Evolutionary conservation across 2,329 filamentous ascomycete genomes (phyloP).

Genomic region (Colletotrichum sp.): DNA sequence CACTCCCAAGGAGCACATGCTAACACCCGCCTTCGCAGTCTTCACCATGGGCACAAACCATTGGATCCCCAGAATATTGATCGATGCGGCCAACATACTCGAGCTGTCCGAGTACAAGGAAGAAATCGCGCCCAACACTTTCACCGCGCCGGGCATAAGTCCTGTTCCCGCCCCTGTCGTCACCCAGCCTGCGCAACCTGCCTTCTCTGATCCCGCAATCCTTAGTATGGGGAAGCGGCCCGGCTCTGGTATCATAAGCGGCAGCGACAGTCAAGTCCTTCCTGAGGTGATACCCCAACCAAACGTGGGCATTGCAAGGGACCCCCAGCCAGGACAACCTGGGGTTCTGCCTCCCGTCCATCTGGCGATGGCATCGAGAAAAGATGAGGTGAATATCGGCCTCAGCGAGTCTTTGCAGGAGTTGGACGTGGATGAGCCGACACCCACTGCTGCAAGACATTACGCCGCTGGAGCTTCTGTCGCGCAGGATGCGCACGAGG

Average conservation of each 20-base stretch:
- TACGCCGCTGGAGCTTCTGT: neutral
- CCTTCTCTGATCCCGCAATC: constrained; percentile 84
- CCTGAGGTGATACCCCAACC: constrained; percentile 24
- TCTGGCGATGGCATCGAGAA: neutral
- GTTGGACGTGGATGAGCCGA: constrained; percentile 26
- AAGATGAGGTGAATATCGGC: neutral
- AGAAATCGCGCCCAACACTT: constrained; percentile 31
- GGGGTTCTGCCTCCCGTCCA: constrained; percentile 21
- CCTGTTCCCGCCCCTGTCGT: constrained; percentile 28
- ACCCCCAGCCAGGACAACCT: constrained; percentile 29
- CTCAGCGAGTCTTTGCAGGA: constrained; percentile 25
- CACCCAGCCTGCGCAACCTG: constrained; percentile 34
- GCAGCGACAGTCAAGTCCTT: constrained; percentile 17
- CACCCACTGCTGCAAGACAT: constrained; percentile 22
- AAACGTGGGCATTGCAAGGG: constrained; percentile 34
- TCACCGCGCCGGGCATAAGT: constrained; percentile 28
- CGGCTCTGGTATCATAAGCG: constrained; percentile 27
- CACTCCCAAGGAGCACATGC: neutral
- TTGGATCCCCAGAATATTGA: constrained; percentile 47
- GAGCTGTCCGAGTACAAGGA: constrained; percentile 46
- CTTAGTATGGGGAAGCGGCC: constrained; percentile 66
- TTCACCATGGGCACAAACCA: constrained; percentile 41
- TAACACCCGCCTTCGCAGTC: constrained; percentile 30
- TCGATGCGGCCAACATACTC: constrained; percentile 49
- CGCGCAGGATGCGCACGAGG: constrained; percentile 7